Base-by-base conservation (phyloP, 805 yeast genomes). In the Kodamaea hsintzibuensis region DNA sequence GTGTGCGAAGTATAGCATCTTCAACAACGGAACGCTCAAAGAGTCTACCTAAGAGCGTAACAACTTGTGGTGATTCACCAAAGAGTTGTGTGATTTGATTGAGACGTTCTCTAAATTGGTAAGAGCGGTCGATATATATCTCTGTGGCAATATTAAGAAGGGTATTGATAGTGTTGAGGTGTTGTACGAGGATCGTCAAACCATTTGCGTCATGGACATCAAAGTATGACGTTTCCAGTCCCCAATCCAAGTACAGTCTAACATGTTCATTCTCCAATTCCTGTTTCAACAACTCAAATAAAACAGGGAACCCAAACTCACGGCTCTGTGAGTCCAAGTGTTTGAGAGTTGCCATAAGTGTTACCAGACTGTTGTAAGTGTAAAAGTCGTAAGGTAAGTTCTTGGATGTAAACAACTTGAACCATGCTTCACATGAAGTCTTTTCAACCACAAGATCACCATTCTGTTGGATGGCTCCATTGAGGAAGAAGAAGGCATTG, bases 311-410 rank as follows among this genome's bases (percentile, higher is more conserved):
- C 1, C 79, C 86, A 64, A 81, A 82, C 7, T 75, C 77, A 25
- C 81, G 76, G 40, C 77, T 73, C 44, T 82, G 82, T 45, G 81
- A 84, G 61, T 84, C 88, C 52, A 84, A 78, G 47, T 76, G 75
- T 59, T 81, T 83, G 43, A 86, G 70, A 1, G 84, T 78, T 19
- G 82, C 83, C 33, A 82, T 72, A 30, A 83, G 66, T 17, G 84
- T 81, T 40, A 77, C 72, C 57, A 83, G 67, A 0, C 85, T 81
- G 55, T 78, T 79, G 1, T 90, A 82, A 37, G 77, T 70, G 4
- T 80, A 74, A 59, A 78, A 84, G 60, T 88, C 91, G 64, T 76
- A 86, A 0, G 93, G 87, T 1, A 82, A 79, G 51, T 83, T 79
- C 7, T 76, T 69, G 52, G 84, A 61, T 1, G 79, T 73, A 7